Evolutionary conservation across 116 monocot species (phyloP).

Genomic region (Papilionanthe hybrid): DNA sequence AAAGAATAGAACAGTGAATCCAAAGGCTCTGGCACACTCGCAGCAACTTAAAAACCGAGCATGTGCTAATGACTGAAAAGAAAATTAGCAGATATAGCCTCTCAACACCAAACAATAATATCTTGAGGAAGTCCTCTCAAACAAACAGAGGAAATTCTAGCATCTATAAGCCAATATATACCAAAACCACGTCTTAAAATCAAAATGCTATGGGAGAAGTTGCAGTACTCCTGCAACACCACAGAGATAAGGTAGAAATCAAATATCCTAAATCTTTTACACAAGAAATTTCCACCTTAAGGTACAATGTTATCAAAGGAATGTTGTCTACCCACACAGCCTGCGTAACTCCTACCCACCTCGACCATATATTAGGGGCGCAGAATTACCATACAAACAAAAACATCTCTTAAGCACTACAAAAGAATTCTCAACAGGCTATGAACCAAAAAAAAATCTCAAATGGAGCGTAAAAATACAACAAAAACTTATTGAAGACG

Average conservation of each 20-base stretch:
- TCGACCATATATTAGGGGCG: not conserved
- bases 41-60: not conserved
- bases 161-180: not conserved
- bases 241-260: not conserved
- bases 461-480: not conserved
- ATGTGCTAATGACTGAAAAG: not conserved
- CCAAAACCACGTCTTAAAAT: not conserved
- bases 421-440: not conserved
- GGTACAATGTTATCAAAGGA: not conserved
- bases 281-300: not conserved
- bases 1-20: not conserved
- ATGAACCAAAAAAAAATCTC: not conserved
- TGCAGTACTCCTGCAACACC: not conserved
- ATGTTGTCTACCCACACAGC: not conserved
- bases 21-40: not conserved
- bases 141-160: not conserved
- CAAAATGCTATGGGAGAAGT: not conserved
- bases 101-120: not conserved
- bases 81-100: not conserved
- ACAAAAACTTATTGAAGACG: not conserved
- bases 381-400: slow-evolving; percentile 4
- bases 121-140: not conserved
- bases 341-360: too few species aligned
- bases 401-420: not conserved
- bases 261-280: not conserved